A percentile compares a stretch with the other conserved stretches of the same genome.
These are phyloP conservation scores for Solanum pimpinellifolium DNA, from an alignment of 257 asterid species.

Conservation along the genomic window DNA sequence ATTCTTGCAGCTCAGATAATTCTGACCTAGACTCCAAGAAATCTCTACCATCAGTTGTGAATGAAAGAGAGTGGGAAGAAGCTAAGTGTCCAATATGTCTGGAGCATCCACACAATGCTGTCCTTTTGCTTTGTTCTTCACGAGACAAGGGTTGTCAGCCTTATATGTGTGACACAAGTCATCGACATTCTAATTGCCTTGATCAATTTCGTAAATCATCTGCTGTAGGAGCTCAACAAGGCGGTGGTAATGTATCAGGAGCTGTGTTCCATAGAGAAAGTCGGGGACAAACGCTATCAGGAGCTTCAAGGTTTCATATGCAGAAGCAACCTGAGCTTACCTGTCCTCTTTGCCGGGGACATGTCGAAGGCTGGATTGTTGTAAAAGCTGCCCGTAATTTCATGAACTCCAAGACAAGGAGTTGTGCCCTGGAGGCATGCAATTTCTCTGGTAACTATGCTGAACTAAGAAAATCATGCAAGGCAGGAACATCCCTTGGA, in stretches of 20 bases:
- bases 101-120: conserved; percentile 68
- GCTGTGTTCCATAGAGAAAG: neutral
- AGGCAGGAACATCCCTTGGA: conserved; percentile 42
- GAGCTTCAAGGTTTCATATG: neutral
- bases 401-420: conserved; percentile 43
- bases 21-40: conserved; percentile 10
- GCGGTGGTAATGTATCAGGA: neutral
- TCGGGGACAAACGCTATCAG: neutral
- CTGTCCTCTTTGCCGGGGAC: conserved; percentile 81
- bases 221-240: neutral
- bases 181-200: conserved; percentile 60
- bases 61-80: conserved; percentile 61
- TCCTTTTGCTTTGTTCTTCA: conserved; percentile 48
- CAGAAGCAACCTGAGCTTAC: conserved; percentile 7
- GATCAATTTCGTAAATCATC: conserved; percentile 44
- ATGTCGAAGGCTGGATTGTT: conserved; percentile 30
- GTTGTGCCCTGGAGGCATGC: conserved; percentile 60
- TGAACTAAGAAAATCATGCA: conserved; percentile 68
- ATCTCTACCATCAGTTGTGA: conserved; percentile 14
- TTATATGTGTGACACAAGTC: conserved; percentile 74
- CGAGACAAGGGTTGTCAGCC: conserved; percentile 62
- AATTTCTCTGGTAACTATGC: conserved; percentile 38
- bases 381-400: conserved; percentile 28
- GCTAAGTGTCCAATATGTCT: conserved; percentile 62
- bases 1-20: conserved; percentile 32